Evolutionary conservation across 2,329 filamentous ascomycete species (phyloP).

Genomic region (Xylaria sp.): DNA sequence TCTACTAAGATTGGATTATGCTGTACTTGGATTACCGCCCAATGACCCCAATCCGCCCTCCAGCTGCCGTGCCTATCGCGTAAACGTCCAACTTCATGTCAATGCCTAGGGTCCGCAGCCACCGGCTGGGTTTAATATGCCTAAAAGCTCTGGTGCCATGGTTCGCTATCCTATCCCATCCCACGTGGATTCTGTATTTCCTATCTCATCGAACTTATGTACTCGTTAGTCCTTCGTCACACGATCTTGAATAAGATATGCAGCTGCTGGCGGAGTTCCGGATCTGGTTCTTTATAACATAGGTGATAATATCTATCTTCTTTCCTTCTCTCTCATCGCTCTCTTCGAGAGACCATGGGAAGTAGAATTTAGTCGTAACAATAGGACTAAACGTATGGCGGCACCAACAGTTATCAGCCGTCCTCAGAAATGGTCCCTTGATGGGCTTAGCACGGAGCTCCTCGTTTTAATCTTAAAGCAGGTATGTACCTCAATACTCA

Average conservation of each 20-base stretch:
- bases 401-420: conserved; percentile 20
- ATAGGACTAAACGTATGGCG: conserved; percentile 36
- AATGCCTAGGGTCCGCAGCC: conserved; percentile 2
- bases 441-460: conserved; percentile 57
- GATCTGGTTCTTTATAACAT: conserved; percentile 6
- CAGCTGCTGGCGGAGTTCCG: not conserved
- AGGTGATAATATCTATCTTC: conserved; percentile 14
- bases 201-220: conserved; percentile 11
- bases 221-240: not conserved
- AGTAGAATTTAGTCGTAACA: conserved; percentile 16
- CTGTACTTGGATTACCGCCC: conserved; percentile 2
- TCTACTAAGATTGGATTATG: conserved; percentile 5
- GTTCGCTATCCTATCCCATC: conserved; percentile 8
- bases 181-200: conserved; percentile 7
- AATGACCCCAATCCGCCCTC: not conserved
- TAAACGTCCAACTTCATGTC: conserved; percentile 11
- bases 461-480: conserved; percentile 56
- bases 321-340: not conserved
- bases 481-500: conserved; percentile 45
- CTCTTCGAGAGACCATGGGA: conserved; percentile 8
- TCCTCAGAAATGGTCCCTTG: conserved; percentile 46
- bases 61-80: conserved; percentile 14
- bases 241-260: conserved; percentile 19
- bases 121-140: conserved; percentile 10
- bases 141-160: conserved; percentile 19